Percentiles rank a stretch among this genome's conserved stretches.
Evolutionary conservation across 2,329 filamentous ascomycete genomes (phyloP).

Genomic region (Trichoderma atroviride): DNA sequence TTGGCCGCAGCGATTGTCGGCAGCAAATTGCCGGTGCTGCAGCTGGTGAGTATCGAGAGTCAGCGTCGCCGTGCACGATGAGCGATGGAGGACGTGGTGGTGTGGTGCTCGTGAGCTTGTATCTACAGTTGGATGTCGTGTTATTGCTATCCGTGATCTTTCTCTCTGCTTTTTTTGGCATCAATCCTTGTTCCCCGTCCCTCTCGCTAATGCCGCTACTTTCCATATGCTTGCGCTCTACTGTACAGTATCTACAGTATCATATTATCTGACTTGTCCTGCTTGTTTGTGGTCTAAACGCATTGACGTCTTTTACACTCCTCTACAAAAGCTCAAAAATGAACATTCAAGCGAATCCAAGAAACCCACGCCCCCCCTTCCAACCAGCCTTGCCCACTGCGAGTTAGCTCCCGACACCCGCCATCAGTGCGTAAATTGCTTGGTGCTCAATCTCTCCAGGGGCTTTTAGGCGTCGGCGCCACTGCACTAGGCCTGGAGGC

Average conservation of each 20-base stretch:
- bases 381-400: slow-evolving; percentile 3
- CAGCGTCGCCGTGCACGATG: not conserved
- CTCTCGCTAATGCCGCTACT: not conserved
- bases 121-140: not conserved
- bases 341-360: not conserved
- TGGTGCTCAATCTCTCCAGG: not conserved
- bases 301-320: not conserved
- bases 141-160: not conserved
- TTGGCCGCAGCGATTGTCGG: slow-evolving; percentile 4
- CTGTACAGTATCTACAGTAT: not conserved
- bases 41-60: not conserved
- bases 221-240: not conserved
- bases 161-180: not conserved
- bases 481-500: not conserved
- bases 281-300: not conserved
- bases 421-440: not conserved
- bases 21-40: slow-evolving; percentile 21
- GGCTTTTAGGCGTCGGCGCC: slow-evolving; percentile 16
- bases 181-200: not conserved
- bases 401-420: slow-evolving; percentile 15
- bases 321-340: not conserved
- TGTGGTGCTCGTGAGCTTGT: not conserved
- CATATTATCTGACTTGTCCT: not conserved
- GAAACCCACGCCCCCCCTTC: not conserved
- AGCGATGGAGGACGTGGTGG: not conserved